Conservation (phyloP, 2,329 filamentous ascomycete genomes). For the Myotisia sp. region DNA sequence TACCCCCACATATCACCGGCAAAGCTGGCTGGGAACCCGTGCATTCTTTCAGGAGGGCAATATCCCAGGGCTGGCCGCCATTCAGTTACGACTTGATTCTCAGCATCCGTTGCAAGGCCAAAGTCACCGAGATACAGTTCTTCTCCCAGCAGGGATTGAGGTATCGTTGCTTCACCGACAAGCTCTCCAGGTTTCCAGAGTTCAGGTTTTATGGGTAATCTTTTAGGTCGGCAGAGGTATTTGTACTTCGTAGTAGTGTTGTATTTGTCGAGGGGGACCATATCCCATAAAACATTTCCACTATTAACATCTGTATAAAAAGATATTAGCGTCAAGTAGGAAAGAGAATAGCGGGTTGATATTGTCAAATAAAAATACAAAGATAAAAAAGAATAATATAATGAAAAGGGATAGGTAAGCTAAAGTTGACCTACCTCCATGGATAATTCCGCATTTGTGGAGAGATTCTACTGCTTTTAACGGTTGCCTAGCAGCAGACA, state of each 20-base stretch:
- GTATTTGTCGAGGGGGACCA: constrained; percentile 15
- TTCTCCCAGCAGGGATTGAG: constrained; percentile 14
- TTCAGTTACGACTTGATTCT: constrained; percentile 8
- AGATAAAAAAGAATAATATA: too few species aligned
- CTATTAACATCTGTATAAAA: constrained; percentile 16
- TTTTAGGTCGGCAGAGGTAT: constrained; percentile 15
- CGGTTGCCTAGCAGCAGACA: constrained; percentile 19
- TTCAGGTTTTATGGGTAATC: too few species aligned
- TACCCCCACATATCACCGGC: constrained; percentile 22
- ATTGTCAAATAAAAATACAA: too few species aligned
- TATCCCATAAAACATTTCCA: constrained; percentile 20
- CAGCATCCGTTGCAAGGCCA: constrained; percentile 17
- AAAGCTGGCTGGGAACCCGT: constrained; percentile 15
- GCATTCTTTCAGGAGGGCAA: constrained; percentile 14
- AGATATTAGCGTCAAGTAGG: too few species aligned
- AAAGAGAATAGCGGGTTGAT: too few species aligned
- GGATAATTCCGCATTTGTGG: constrained; percentile 18
- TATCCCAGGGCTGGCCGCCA: neutral
- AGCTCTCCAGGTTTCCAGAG: constrained; percentile 18
- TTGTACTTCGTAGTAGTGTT: constrained; percentile 17
- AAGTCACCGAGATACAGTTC: constrained; percentile 21
- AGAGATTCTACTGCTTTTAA: constrained; percentile 16
- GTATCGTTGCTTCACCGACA: constrained; percentile 13
- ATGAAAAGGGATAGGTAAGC: too few species aligned
- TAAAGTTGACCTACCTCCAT: constrained; percentile 16